These are phyloP conservation scores for Pichia sp. DNA, from an alignment of 1,139 yeast genomes.

Conservation along the genomic window DNA sequence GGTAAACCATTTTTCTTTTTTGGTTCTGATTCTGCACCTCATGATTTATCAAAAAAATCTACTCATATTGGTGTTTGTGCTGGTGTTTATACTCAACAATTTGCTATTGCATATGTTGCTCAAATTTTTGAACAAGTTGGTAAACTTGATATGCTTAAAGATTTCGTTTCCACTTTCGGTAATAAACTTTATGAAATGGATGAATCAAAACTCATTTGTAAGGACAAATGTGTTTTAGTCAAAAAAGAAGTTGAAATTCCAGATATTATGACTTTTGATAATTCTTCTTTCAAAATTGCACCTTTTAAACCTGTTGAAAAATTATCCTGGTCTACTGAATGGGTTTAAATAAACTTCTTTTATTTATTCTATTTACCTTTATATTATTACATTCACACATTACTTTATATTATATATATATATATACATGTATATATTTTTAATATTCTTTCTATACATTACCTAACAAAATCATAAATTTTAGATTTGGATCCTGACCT, in stretches of 20 bases:
- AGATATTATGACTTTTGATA: constrained; percentile 39
- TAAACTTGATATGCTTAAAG: constrained; percentile 58
- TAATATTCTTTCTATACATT: constrained; percentile 24
- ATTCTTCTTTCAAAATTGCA: constrained; percentile 50
- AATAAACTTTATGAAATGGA: constrained; percentile 57
- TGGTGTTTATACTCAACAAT: constrained; percentile 89
- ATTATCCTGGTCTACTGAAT: constrained; percentile 69
- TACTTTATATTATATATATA: not conserved
- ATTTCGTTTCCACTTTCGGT: constrained; percentile 75
- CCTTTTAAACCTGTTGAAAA: constrained; percentile 87
- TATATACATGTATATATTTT: not conserved
- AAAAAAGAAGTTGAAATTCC: constrained; percentile 53
- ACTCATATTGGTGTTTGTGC: constrained; percentile 87
- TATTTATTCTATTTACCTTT: not conserved
- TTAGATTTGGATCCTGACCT: constrained; percentile 36
- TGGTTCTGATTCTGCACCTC: constrained; percentile 98
- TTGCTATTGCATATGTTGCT: constrained; percentile 78
- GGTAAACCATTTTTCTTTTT: constrained; percentile 92
- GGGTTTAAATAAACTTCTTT: constrained; percentile 38
- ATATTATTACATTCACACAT: not conserved
- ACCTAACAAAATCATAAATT: constrained; percentile 46
- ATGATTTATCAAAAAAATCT: constrained; percentile 72
- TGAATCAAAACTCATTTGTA: constrained; percentile 36
- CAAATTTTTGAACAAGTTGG: constrained; percentile 69
- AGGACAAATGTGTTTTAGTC: constrained; percentile 48